Base-by-base conservation (phyloP, 441 rosid genomes). In the Viola pubescens region DNA sequence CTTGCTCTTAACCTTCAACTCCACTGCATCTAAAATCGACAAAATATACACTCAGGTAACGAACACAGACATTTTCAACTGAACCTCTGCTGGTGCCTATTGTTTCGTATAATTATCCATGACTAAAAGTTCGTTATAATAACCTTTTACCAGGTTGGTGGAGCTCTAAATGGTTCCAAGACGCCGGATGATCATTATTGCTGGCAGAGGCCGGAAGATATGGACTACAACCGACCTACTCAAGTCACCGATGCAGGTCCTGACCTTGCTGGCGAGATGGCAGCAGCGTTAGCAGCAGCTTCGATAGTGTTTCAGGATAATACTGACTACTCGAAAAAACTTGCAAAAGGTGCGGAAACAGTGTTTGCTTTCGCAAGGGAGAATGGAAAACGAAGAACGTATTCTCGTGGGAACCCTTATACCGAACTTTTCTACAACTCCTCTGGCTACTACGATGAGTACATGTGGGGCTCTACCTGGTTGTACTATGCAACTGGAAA, bases 381-480 rank as follows among this genome's bases (percentile, higher is more conserved):
- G 19, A 4, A 7, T 1, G 73, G 78, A 9, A 77, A 45, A 64
- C 80, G 96, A 13, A 60, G 38, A 0, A 1, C 73, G 6, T 86
- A 86, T 47, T 78, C 77, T 4, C 69, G 69, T 0, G 84, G 89
- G 7, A 73, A 85, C 14, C 66, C 74, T 14, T 70, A 42, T 52
- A 58, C 73, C 14, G 77, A 70, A 39, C 77, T 77, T 8, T 84
- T 51, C 71, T 90, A 90, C 61, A 90, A 90, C 73, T 90, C 97
- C n/a, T 73, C 78, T 0, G 82, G 91, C 19, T 82, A 88, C 66
- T 90, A 47, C 16, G 95, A 86, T 46, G 97, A 90, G 69, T 77
- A 80, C 62, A 82, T 88, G 82, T 90, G 97, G 97, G 88, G 84
- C 0, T 81, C 87, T n/a, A 76, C 94, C 0, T 90, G 97, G 95